Evolutionary conservation across 2,329 filamentous ascomycete genomes (phyloP), one percentile per base, ranked within the genome.

Genomic region (Coniochaeta pulveracea): DNA sequence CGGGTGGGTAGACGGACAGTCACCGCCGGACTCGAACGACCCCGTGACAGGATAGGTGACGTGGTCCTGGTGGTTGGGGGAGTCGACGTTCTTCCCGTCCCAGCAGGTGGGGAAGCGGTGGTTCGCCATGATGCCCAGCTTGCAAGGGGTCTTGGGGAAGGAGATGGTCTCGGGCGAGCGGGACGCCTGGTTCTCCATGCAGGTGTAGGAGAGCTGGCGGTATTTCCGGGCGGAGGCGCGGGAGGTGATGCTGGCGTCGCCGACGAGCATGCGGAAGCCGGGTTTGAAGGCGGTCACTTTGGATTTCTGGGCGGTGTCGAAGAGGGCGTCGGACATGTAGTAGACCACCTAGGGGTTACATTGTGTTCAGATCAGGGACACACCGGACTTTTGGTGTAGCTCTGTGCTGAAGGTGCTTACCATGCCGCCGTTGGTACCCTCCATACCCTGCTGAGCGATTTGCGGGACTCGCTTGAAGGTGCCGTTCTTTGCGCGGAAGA

Each of bases 81-180:
- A 50, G 46, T 69, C 65, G 32, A 65, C 43, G 41, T 69, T 56
- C 28, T 55, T 52, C 27, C 66, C 67, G 39, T 73, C 57, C 67
- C 67, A 72, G 55, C 65, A 72, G 10, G 53, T 58, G 12, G 62
- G 63, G 50, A 65, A 64, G 5, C 58, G 56, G 39, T 61, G 57
- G 45, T 61, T 62, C 3, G 57, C 56, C 47, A 59, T 57, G 39
- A 64, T 63, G 11, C 58, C 61, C n/a, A 49, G 50, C 9, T 48
- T 48, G 44, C 60, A 65, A 3, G 57, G 48, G 10, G 37, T 45
- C 11, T 47, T 49, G 4, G 59, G 59, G 40, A 64, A 58, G 17
- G 47, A 43, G 14, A 59, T 43, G 2, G 43, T 54, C 42, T 64
- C 61, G 14, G 53, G 55, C 28, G 48, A 47, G 11, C 59, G 56